Evolutionary conservation across 495 filamentous ascomycete species (phyloP), one percentile per base, ranked within the genome.

Genomic region (Xylaria intraflava): DNA sequence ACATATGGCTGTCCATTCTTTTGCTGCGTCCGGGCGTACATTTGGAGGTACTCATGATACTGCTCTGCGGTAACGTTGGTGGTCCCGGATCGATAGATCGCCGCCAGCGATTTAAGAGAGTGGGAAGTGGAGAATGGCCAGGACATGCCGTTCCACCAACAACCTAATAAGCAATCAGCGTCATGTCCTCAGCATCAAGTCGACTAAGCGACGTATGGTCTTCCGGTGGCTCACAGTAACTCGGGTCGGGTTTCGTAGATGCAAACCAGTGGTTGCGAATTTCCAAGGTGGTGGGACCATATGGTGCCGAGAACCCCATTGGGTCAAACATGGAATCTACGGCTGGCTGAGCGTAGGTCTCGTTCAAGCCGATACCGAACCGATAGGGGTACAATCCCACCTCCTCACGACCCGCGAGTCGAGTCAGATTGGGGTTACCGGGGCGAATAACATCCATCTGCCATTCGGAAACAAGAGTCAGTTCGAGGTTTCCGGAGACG

Each of bases 91-190:
- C 61, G 67, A 56, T 70, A 72, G 50, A 73, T 68, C 19, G 41
- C 59, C 24, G 67, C 65, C 36, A 70, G 56, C 0, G 67, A 68
- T 36, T 66, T 68, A 2, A 69, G 58, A 7, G 64, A 66, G 42
- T 70, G 67, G 7, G 60, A 53, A 16, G 73, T 76, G 1, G 65
- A 68, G 51, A 69, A 76, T 14, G 73, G 73, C 73, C 73, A 76
- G 19, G 70, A 73, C 60, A 72, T 71, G 16, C 73, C 72, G 45
- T 75, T 69, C 73, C 73, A 75, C 42, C 63, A 65, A 44, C 73
- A 76, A 12, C 64, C 64, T 66, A 48, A n/a, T 19, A 9, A 42
- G 23, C 0, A n/a, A 8, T 55, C 38, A 55, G 38, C 46, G 12
- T 24, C 31, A 1, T 16, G 22, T 19, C 23, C 17, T 35, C 23